Evolutionary conservation across 331 rosid genomes (phyloP).

Genomic region (Saraca asoca): DNA sequence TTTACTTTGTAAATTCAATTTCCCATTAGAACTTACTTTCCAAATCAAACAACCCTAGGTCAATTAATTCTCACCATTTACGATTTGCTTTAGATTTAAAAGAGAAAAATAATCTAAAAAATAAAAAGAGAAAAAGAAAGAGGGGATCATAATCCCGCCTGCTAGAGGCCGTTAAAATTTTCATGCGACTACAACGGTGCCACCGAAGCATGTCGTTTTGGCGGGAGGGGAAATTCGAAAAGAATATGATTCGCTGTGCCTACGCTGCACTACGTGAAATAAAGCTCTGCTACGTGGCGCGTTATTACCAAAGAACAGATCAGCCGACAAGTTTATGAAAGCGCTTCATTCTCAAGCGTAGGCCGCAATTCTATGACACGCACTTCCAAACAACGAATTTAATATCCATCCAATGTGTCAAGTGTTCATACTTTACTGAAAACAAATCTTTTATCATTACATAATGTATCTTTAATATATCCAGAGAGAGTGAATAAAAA

Average conservation of each 20-base stretch:
- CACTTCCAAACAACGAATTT: neutral
- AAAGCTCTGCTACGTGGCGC: neutral
- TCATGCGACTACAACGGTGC: constrained; percentile 18
- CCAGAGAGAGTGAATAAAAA: too few species aligned
- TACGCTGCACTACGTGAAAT: constrained; percentile 18
- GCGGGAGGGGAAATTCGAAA: constrained; percentile 46
- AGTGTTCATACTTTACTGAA: too few species aligned
- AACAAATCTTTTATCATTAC: too few species aligned
- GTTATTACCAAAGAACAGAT: neutral
- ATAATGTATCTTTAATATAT: too few species aligned
- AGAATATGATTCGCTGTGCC: constrained; percentile 1
- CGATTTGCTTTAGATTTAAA: too few species aligned
- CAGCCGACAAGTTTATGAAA: neutral
- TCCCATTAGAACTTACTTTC: too few species aligned
- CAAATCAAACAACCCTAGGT: too few species aligned
- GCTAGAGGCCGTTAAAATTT: constrained; percentile 27
- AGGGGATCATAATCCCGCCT: neutral
- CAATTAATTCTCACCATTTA: too few species aligned
- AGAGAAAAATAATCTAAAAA: too few species aligned
- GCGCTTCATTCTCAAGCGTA: neutral
- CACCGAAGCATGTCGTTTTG: constrained; percentile 24
- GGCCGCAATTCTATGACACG: neutral
- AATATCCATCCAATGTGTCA: too few species aligned
- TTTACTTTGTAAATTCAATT: too few species aligned
- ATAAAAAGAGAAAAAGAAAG: neutral